phyloP scores from a whole-genome alignment of 495 filamentous ascomycete species.

The Hyaloscypha hepaticicola region DNA sequence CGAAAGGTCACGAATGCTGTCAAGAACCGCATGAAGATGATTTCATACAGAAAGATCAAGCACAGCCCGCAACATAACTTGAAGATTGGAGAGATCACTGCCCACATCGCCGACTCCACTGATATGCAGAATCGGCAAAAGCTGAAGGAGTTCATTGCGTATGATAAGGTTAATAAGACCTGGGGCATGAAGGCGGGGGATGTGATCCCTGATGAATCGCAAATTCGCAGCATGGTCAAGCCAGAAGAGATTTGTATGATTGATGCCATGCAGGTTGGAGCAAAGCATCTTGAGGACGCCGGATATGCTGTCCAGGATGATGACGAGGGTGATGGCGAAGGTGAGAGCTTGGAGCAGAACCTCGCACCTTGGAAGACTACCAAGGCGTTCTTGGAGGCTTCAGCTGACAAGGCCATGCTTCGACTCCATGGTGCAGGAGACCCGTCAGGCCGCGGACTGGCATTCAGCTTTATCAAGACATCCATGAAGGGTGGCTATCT shows the following conservation, averaged over 20 bases:
- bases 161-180: conserved; percentile 77
- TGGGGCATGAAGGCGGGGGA: conserved; percentile 78
- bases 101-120: conserved; percentile 82
- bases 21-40: conserved; percentile 94
- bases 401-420: conserved; percentile 95
- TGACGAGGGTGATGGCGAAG: conserved; percentile 63
- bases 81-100: conserved; percentile 74
- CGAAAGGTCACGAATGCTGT: conserved; percentile 90
- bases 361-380: conserved; percentile 94
- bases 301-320: conserved; percentile 77
- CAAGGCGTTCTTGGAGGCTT: conserved; percentile 92
- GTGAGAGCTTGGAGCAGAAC: conserved; percentile 70
- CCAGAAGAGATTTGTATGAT: conserved; percentile 93
- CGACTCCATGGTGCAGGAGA: conserved; percentile 91
- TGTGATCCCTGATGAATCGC: conserved; percentile 69
- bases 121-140: conserved; percentile 96
- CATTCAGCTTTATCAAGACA: conserved; percentile 92
- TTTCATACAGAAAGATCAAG: conserved; percentile 80
- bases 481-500: conserved; percentile 99
- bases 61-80: conserved; percentile 68
- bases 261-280: conserved; percentile 95
- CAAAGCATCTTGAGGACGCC: conserved; percentile 77
- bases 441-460: conserved; percentile 89
- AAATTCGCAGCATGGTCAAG: conserved; percentile 80
- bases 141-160: conserved; percentile 91